These are phyloP conservation scores for Populus alba DNA, from an alignment of 345 rosid genomes.

Conservation along the genomic window DNA sequence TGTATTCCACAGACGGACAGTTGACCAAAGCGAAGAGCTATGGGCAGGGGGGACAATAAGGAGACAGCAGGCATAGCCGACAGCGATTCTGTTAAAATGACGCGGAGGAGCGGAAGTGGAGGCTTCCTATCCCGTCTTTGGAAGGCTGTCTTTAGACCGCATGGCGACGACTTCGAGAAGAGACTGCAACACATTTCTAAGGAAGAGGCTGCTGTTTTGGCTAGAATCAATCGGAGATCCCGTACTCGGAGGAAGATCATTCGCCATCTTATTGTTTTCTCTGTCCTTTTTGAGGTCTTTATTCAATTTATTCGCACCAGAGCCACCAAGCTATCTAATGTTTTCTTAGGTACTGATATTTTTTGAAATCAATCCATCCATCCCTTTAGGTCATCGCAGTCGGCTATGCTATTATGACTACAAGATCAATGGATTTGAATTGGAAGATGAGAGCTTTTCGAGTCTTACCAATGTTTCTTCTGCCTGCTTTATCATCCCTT, in stretches of 20 bases:
- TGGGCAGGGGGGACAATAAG: neutral
- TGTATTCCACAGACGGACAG: too few species aligned
- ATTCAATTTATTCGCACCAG: too few species aligned
- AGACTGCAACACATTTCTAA: conserved; percentile 68
- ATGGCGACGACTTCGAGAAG: conserved; percentile 88
- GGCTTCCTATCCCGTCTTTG: conserved; percentile 73
- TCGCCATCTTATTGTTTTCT: conserved; percentile 58
- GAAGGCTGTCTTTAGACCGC: conserved; percentile 56
- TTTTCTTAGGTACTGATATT: neutral
- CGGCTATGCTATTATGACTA: conserved; percentile 60
- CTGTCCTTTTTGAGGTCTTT: conserved; percentile 68
- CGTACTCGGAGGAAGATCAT: conserved; percentile 57
- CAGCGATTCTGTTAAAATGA: conserved; percentile 24
- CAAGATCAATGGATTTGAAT: conserved; percentile 54
- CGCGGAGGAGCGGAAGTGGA: conserved; percentile 18
- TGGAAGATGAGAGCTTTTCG: conserved; percentile 69
- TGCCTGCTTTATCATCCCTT: conserved; percentile 55
- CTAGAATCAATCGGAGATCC: conserved; percentile 66
- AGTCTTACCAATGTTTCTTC: conserved; percentile 63
- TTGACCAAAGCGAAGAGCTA: too few species aligned
- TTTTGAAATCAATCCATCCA: neutral
- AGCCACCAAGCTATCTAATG: neutral
- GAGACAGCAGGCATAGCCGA: neutral
- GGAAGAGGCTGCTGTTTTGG: conserved; percentile 74
- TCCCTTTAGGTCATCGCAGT: conserved; percentile 55